A percentile compares a stretch with the other conserved stretches of the same genome.
Evolutionary conservation across 305 asterid species (phyloP).

Genomic region (Fraxinus sp.): DNA sequence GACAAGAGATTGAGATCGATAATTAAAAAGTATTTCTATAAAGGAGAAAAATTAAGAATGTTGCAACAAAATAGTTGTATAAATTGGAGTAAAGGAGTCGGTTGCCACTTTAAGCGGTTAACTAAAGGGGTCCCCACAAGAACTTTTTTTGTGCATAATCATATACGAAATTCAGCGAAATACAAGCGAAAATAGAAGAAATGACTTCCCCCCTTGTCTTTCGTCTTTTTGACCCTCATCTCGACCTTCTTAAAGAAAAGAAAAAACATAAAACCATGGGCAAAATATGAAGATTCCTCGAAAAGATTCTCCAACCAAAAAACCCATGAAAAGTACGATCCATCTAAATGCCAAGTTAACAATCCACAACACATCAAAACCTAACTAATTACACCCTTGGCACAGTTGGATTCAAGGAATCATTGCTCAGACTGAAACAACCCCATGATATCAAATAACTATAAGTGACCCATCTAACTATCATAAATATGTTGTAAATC

Average conservation of each 20-base stretch:
- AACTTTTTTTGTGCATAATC: neutral
- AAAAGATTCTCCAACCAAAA: neutral
- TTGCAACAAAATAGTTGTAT: neutral
- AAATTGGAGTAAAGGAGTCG: neutral
- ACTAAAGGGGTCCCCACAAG: neutral
- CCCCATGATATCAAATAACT: neutral
- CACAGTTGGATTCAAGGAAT: neutral
- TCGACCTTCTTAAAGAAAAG: neutral
- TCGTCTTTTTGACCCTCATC: neutral
- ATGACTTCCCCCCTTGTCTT: neutral
- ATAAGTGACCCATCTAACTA: neutral
- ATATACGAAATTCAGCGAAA: neutral
- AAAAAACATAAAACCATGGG: neutral
- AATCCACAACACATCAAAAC: neutral
- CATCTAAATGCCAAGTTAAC: neutral
- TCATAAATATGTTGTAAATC: neutral
- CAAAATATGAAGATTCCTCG: neutral
- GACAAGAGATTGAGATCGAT: neutral
- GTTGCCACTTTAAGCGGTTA: neutral
- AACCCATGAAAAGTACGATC: neutral
- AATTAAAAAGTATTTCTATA: neutral
- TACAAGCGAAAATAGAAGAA: neutral
- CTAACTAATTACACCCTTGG: neutral
- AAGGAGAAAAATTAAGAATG: neutral
- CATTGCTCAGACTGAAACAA: neutral